A percentile compares a stretch with the other conserved stretches of the same genome.
These are phyloP conservation scores for Crithidia acanthocephali DNA, from an alignment of 208 protist species.

Conservation along the genomic window DNA sequence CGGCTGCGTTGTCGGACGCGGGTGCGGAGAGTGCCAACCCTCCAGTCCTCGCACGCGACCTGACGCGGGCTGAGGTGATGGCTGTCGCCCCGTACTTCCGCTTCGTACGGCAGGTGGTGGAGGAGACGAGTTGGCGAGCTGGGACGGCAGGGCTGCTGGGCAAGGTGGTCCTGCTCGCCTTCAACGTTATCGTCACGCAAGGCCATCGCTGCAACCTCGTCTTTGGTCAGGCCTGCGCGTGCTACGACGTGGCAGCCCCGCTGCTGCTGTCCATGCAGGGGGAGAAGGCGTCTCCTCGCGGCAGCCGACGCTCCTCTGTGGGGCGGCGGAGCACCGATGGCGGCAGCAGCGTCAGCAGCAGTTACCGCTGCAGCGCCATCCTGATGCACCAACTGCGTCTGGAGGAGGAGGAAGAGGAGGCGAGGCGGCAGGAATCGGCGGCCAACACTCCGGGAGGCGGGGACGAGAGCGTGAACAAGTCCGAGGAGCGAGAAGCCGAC, in stretches of 20 bases:
- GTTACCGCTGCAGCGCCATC: slow-evolving; percentile 24
- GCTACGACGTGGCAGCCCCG: slow-evolving; percentile 71
- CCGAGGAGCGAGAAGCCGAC: not conserved
- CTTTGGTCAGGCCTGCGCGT: slow-evolving; percentile 82
- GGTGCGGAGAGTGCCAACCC: slow-evolving; percentile 15
- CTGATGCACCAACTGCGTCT: slow-evolving; percentile 31
- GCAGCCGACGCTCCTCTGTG: slow-evolving; percentile 10
- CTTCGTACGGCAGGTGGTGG: slow-evolving; percentile 72
- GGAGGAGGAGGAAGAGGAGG: slow-evolving; percentile 21
- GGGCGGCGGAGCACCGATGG: not conserved
- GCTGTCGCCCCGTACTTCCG: slow-evolving; percentile 76
- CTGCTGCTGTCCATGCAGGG: slow-evolving; percentile 14
- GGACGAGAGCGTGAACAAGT: not conserved
- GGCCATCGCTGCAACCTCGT: slow-evolving; percentile 64
- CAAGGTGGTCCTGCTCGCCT: slow-evolving; percentile 63
- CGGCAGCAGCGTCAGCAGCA: slow-evolving; percentile 6
- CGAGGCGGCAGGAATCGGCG: not conserved
- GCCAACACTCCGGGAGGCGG: not conserved
- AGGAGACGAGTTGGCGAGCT: slow-evolving; percentile 68
- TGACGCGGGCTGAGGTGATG: slow-evolving; percentile 65
- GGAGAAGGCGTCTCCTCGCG: slow-evolving; percentile 2
- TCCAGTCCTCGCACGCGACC: slow-evolving; percentile 61
- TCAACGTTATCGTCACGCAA: slow-evolving; percentile 65
- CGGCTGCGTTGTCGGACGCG: slow-evolving; percentile 4
- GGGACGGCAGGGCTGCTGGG: slow-evolving; percentile 63